phyloP scores from a whole-genome alignment of 2,329 filamentous ascomycete species.

The Ceratocystis smalleyi region DNA sequence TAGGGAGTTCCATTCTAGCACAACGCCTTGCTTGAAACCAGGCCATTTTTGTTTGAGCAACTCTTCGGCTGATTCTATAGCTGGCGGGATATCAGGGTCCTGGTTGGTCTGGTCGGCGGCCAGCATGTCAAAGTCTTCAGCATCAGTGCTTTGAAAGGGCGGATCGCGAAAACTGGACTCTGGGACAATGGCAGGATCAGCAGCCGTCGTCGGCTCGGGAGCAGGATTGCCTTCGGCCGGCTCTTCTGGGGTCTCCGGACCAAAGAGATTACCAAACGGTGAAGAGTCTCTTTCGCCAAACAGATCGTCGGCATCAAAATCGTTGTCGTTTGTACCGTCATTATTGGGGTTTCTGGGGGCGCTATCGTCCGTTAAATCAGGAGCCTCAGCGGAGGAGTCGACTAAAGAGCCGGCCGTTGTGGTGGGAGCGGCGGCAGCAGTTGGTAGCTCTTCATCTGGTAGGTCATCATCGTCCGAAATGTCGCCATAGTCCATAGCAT shows the following conservation, averaged over 20 bases:
- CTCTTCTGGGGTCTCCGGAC: conserved; percentile 29
- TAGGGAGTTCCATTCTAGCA: conserved; percentile 66
- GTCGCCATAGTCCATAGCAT: conserved; percentile 81
- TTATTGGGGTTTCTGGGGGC: conserved; percentile 34
- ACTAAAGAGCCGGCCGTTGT: not conserved
- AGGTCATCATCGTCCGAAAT: conserved; percentile 84
- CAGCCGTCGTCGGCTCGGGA: not conserved
- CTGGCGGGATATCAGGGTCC: conserved; percentile 48
- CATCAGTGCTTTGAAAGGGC: conserved; percentile 25
- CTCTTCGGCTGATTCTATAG: conserved; percentile 58
- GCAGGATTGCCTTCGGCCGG: conserved; percentile 22
- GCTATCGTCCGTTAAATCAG: conserved; percentile 38
- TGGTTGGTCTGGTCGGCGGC: conserved; percentile 40
- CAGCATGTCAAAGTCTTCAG: conserved; percentile 28
- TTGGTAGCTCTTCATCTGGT: conserved; percentile 49
- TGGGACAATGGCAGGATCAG: conserved; percentile 13
- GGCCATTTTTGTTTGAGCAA: conserved; percentile 69
- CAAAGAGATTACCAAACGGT: conserved; percentile 31
- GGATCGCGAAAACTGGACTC: conserved; percentile 17
- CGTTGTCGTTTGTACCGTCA: conserved; percentile 28
- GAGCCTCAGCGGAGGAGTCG: not conserved
- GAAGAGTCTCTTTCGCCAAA: conserved; percentile 47
- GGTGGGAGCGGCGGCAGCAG: conserved; percentile 18
- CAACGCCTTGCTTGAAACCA: conserved; percentile 57
- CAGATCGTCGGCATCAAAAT: conserved; percentile 48